phyloP scores from a whole-genome alignment of 768 basidiomycete genomes.

The Tricholoma terreum region DNA sequence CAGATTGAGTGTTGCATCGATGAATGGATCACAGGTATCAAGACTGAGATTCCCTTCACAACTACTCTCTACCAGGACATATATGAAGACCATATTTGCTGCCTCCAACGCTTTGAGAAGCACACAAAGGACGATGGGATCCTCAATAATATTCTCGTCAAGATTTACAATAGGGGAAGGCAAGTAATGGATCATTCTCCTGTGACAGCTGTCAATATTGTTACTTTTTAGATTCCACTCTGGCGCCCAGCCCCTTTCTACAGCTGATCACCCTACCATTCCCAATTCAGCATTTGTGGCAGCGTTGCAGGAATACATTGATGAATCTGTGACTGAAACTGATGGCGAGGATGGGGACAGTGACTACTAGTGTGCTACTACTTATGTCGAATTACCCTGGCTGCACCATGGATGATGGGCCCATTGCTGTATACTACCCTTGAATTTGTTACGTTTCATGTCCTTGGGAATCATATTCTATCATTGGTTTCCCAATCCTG shows the following conservation, averaged over 20 bases:
- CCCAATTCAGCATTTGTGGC: background rate
- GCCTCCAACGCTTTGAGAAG: background rate
- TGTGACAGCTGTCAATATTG: background rate
- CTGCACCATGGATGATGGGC: background rate
- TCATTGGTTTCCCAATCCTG: too few relatives aligned
- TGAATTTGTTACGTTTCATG: background rate
- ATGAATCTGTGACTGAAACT: background rate
- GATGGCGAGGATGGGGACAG: background rate
- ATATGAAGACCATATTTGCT: conserved; percentile 6
- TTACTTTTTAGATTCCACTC: background rate
- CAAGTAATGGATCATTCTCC: background rate
- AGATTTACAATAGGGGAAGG: background rate
- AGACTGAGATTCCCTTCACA: conserved; percentile 13
- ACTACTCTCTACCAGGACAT: conserved; percentile 8
- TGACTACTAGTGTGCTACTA: background rate
- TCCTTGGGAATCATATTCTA: too few relatives aligned
- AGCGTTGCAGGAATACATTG: background rate
- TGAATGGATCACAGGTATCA: conserved; percentile 11
- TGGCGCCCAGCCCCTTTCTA: background rate
- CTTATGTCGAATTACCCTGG: background rate
- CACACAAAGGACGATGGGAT: background rate
- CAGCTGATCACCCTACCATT: background rate
- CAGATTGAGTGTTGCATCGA: conserved; percentile 17
- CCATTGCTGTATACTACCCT: background rate
- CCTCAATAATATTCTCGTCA: background rate